These are phyloP conservation scores for Brachypodium distachyon DNA, from an alignment of 202 grass and related monocot species.

Conservation along the genomic window DNA sequence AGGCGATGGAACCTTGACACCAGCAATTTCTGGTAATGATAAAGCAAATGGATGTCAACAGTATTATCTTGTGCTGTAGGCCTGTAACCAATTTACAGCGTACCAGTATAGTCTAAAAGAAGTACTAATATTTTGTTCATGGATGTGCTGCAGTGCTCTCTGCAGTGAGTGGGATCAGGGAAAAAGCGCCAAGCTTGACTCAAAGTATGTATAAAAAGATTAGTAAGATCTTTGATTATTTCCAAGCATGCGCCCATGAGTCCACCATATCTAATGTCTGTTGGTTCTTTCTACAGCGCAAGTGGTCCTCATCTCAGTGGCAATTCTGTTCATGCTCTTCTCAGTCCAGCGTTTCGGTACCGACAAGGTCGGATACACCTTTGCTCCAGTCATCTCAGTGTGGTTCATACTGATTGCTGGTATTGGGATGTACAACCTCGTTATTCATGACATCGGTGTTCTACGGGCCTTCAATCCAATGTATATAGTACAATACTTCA, in stretches of 20 bases:
- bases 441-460: slow-evolving; percentile 39
- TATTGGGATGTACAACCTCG: slow-evolving; percentile 56
- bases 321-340: slow-evolving; percentile 62
- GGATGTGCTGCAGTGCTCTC: slow-evolving; percentile 57
- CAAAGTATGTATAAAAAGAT: slow-evolving; percentile 36
- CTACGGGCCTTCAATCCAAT: slow-evolving; percentile 65
- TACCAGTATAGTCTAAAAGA: background rate
- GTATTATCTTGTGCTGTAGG: background rate
- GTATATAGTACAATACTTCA: slow-evolving; percentile 72
- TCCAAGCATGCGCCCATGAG: background rate
- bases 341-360: slow-evolving; percentile 54
- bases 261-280: background rate
- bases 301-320: slow-evolving; percentile 55
- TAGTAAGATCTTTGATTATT: background rate
- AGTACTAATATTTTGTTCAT: background rate
- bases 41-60: background rate
- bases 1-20: slow-evolving; percentile 69
- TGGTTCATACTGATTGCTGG: slow-evolving; percentile 75
- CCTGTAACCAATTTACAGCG: background rate
- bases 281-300: slow-evolving; percentile 24
- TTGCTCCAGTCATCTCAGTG: slow-evolving; percentile 55
- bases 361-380: slow-evolving; percentile 71
- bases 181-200: slow-evolving; percentile 40
- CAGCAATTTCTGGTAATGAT: slow-evolving; percentile 64
- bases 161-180: slow-evolving; percentile 56